Base-by-base conservation (phyloP, 2,329 filamentous ascomycete genomes). In the Penicillium vulpinum region DNA sequence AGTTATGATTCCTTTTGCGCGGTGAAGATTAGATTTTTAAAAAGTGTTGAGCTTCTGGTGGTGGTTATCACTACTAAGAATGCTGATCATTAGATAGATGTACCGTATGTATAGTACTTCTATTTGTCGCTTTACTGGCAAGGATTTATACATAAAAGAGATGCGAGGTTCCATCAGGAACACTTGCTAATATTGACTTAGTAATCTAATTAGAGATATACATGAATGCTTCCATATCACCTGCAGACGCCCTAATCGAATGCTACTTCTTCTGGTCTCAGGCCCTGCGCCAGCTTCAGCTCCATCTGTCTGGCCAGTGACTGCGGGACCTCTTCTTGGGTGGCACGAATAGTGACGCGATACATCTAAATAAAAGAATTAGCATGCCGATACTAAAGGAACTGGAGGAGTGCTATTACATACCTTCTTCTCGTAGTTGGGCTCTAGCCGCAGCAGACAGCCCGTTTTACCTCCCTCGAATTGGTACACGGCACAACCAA, bases 391-490 rank as follows among this genome's bases (percentile, higher is more conserved):
- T 6, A 21, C 24, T 43, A 18, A 15, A 45, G 4, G 18, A 18
- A 29, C 6, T 33, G 29, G 22, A 21, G 28, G 11, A 40, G 21
- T 48, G 38, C 21, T 21, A 15, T 21, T 43, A 77, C 88, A 79
- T 83, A 97, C 94, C 86, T 91, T 90, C 62, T 89, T 93, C 62
- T 85, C 83, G 70, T 92, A 93, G 78, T 99, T 99, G 59, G 94
- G 94, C 81, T 99, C 94, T 77, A 99, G 77, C 70, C 94, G 85
- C 81, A 99, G 78, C 71, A 99, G 79, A 78, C 94, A 97, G 31
- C 94, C 94, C 78, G 92, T 95, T 79, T 97, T 97, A 60, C 94
- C 92, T 11, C 86, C 88, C 64, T 90, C 87, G 50, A 75, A 51
- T 83, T 88, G 50, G 87, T 96, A 79, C 91, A 93, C 76, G 90